Conservation (phyloP, 352 stramenopile genomes). For the Saprolegnia parasitica region DNA sequence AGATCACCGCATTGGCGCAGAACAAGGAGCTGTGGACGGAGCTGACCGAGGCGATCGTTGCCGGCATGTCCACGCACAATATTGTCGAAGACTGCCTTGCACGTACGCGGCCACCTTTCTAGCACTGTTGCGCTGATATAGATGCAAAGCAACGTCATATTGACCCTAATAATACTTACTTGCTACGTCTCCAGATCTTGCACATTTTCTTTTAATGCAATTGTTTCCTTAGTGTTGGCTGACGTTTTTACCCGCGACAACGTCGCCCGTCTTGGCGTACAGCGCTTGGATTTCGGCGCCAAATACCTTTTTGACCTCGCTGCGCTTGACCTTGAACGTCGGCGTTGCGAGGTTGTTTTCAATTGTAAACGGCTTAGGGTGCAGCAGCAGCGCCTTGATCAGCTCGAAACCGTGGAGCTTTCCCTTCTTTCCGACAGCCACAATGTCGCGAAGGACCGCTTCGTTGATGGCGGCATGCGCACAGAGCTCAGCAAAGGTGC, state of each 20-base stretch:
- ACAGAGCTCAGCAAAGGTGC: constrained; percentile 19
- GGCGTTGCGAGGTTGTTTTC: constrained; percentile 92
- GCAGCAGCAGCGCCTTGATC: constrained; percentile 84
- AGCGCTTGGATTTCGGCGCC: constrained; percentile 64
- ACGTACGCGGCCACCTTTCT: too few relatives aligned
- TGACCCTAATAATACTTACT: too few relatives aligned
- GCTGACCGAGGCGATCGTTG: too few relatives aligned
- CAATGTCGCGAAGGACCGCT: constrained; percentile 74
- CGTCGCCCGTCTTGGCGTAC: constrained; percentile 45
- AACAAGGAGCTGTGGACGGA: too few relatives aligned
- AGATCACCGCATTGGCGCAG: too few relatives aligned
- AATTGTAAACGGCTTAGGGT: constrained; percentile 80
- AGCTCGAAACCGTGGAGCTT: constrained; percentile 91
- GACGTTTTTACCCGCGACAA: constrained; percentile 18
- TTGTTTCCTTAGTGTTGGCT: background rate
- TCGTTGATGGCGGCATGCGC: constrained; percentile 36
- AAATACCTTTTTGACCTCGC: constrained; percentile 83
- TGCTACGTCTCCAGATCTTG: too few relatives aligned
- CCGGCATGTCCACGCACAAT: too few relatives aligned
- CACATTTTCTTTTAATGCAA: too few relatives aligned
- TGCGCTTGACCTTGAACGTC: constrained; percentile 95
- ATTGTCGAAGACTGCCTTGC: too few relatives aligned
- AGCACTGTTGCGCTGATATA: too few relatives aligned
- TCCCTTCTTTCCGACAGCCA: constrained; percentile 47
- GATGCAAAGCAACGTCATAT: too few relatives aligned